Conservation (phyloP, 2,329 filamentous ascomycete genomes). For the Elsinoe arachidis region DNA sequence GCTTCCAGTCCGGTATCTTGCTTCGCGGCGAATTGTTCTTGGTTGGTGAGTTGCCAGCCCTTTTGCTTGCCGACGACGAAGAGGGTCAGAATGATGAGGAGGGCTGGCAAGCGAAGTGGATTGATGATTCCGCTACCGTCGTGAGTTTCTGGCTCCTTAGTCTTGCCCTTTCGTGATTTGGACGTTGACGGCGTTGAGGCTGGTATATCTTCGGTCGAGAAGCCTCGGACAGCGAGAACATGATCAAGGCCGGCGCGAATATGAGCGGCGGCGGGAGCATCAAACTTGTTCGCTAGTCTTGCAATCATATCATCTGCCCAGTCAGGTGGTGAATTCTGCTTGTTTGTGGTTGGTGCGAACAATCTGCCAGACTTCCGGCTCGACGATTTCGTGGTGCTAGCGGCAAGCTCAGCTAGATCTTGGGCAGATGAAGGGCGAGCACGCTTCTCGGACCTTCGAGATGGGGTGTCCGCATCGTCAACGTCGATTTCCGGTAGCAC, state of each 20-base stretch:
- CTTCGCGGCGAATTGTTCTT: conserved; percentile 5
- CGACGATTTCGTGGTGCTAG: not conserved
- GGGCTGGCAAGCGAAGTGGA: conserved; percentile 3
- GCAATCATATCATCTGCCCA: conserved; percentile 36
- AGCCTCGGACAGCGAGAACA: conserved; percentile 8
- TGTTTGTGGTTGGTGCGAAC: not conserved
- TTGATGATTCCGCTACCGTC: not conserved
- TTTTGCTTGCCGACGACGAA: conserved; percentile 7
- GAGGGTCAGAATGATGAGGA: conserved; percentile 12
- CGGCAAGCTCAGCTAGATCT: not conserved
- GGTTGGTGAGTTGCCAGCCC: not conserved
- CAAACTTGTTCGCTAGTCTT: conserved; percentile 34
- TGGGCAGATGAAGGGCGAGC: not conserved
- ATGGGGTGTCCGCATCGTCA: not conserved
- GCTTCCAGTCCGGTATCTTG: conserved; percentile 9
- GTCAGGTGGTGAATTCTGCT: not conserved
- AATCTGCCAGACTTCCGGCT: not conserved
- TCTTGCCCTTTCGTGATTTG: not conserved
- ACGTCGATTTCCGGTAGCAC: not conserved
- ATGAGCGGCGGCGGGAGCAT: conserved; percentile 7
- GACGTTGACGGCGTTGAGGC: not conserved
- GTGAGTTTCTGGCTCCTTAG: not conserved
- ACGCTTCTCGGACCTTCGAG: conserved; percentile 7
- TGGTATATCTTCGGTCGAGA: not conserved
- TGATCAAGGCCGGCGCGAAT: conserved; percentile 12